These are phyloP conservation scores for Articulospora tetracladia DNA, from an alignment of 495 filamentous ascomycete genomes.

Conservation along the genomic window DNA sequence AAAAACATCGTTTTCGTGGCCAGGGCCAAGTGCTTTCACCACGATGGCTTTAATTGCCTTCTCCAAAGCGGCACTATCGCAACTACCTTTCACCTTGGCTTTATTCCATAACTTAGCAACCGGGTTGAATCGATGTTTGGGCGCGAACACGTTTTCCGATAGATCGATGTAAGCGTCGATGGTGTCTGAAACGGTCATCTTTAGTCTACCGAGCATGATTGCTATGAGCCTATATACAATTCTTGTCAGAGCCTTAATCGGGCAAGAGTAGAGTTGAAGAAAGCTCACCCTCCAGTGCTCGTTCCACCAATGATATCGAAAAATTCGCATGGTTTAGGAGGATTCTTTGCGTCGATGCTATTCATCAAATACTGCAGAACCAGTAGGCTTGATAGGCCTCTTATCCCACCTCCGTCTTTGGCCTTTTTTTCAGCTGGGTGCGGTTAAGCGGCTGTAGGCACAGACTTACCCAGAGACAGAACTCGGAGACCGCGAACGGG, in stretches of 20 bases:
- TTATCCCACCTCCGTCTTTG: constrained; percentile 54
- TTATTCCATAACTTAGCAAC: too few species aligned
- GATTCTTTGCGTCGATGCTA: constrained; percentile 36
- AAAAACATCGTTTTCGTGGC: too few species aligned
- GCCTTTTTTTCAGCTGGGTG: too few species aligned
- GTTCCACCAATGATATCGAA: constrained; percentile 39
- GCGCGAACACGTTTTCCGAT: constrained; percentile 5
- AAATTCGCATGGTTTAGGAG: constrained; percentile 50
- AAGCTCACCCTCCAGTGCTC: constrained; percentile 27
- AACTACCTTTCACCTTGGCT: too few species aligned
- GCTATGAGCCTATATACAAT: constrained; percentile 7
- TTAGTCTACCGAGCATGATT: constrained; percentile 20
- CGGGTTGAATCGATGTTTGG: too few species aligned
- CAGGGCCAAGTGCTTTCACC: too few species aligned
- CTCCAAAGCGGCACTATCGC: too few species aligned
- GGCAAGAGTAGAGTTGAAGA: neutral
- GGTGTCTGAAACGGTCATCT: constrained; percentile 13
- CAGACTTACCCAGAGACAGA: too few species aligned
- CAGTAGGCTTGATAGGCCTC: constrained; percentile 45
- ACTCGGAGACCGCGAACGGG: too few species aligned
- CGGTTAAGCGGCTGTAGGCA: too few species aligned
- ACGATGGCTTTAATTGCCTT: too few species aligned
- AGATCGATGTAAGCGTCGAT: constrained; percentile 14
- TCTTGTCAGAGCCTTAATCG: neutral
- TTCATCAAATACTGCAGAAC: constrained; percentile 48